phyloP scores from a whole-genome alignment of 805 yeast species.

The Suhomyces sp. region DNA sequence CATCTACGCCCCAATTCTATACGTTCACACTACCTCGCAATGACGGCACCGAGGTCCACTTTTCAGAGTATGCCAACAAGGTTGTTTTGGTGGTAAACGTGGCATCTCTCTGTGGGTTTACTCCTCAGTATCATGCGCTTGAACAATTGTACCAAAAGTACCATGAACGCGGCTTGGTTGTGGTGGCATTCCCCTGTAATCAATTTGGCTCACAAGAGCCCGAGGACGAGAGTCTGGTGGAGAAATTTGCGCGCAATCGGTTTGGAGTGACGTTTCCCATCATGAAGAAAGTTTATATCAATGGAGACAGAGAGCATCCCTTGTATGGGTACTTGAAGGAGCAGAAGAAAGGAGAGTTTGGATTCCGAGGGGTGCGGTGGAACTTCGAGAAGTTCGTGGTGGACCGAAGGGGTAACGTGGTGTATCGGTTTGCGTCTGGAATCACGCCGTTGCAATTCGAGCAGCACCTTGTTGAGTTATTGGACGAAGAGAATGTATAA shows the following conservation, averaged over 20 bases:
- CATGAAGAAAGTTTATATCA: slow-evolving; percentile 36
- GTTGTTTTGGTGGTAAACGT: slow-evolving; percentile 28
- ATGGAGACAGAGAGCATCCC: slow-evolving; percentile 32
- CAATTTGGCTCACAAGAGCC: slow-evolving; percentile 86
- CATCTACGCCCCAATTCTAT: neutral
- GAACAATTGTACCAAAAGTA: slow-evolving; percentile 68
- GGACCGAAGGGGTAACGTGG: slow-evolving; percentile 56
- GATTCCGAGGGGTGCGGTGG: slow-evolving; percentile 60
- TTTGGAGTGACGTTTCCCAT: slow-evolving; percentile 40
- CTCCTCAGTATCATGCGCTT: slow-evolving; percentile 59
- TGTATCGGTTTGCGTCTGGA: slow-evolving; percentile 61
- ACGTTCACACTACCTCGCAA: neutral
- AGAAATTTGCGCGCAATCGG: slow-evolving; percentile 16
- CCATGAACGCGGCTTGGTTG: slow-evolving; percentile 58
- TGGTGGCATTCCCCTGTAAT: slow-evolving; percentile 88
- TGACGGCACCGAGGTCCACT: slow-evolving; percentile 4
- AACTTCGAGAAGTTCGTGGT: slow-evolving; percentile 76
- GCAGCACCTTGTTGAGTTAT: slow-evolving; percentile 19
- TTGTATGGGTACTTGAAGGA: slow-evolving; percentile 32
- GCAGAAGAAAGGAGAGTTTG: slow-evolving; percentile 27
- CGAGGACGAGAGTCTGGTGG: slow-evolving; percentile 45
- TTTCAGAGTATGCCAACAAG: slow-evolving; percentile 16
- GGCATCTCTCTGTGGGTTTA: slow-evolving; percentile 42
- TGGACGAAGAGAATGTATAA: slow-evolving; percentile 7
- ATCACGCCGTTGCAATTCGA: slow-evolving; percentile 66